Conservation (phyloP, 768 basidiomycete species). For the Lentinula detonsa region DNA sequence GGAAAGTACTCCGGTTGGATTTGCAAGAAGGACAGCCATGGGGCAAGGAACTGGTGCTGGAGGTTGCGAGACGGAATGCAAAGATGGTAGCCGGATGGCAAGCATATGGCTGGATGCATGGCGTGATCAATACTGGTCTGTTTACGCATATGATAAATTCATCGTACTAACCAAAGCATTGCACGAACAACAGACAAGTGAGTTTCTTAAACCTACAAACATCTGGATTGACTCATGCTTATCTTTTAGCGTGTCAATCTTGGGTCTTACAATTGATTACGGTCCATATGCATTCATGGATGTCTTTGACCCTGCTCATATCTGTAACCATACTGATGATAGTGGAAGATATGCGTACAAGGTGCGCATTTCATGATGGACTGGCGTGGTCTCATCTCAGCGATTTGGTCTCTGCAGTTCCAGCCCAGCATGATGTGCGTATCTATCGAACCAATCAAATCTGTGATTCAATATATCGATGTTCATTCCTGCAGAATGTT, state of each 20-base stretch:
- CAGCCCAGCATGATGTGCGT: slow-evolving; percentile 80
- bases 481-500: slow-evolving; percentile 45
- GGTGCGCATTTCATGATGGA: slow-evolving; percentile 25
- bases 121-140: slow-evolving; percentile 60
- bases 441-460: not conserved
- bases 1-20: slow-evolving; percentile 48
- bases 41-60: slow-evolving; percentile 68
- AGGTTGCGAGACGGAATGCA: slow-evolving; percentile 81
- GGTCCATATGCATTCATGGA: slow-evolving; percentile 97
- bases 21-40: slow-evolving; percentile 51
- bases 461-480: not conserved
- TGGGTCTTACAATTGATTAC: slow-evolving; percentile 76
- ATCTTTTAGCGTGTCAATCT: slow-evolving; percentile 55
- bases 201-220: not conserved
- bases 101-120: slow-evolving; percentile 91
- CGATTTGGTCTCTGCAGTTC: slow-evolving; percentile 21
- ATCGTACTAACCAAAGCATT: slow-evolving; percentile 5
- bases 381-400: not conserved
- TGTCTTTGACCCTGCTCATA: slow-evolving; percentile 75
- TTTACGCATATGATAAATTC: not conserved
- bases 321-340: slow-evolving; percentile 88
- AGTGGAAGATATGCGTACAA: slow-evolving; percentile 74
- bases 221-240: not conserved
- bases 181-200: not conserved
- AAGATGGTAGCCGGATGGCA: slow-evolving; percentile 96